These are phyloP conservation scores for Mycena venus DNA, from an alignment of 768 basidiomycete species.

Conservation along the genomic window DNA sequence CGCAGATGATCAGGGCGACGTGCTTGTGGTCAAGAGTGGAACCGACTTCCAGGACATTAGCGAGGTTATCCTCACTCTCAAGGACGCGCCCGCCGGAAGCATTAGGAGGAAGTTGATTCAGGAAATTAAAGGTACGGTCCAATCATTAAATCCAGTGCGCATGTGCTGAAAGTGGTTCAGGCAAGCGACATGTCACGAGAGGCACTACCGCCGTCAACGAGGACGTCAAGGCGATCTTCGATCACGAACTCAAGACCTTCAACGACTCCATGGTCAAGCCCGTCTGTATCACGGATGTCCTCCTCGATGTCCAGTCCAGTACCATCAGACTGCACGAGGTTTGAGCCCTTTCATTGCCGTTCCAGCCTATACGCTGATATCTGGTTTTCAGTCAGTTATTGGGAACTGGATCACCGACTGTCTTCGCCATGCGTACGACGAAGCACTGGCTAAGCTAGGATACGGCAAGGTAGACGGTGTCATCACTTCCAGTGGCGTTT, in stretches of 20 bases:
- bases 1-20: slow-evolving; percentile 62
- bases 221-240: slow-evolving; percentile 58
- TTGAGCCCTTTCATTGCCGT: slow-evolving; percentile 1
- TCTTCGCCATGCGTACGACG: slow-evolving; percentile 70
- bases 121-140: slow-evolving; percentile 53
- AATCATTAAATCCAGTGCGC: neutral
- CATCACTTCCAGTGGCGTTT: slow-evolving; percentile 68
- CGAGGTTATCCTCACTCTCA: slow-evolving; percentile 63
- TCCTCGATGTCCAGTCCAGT: slow-evolving; percentile 68
- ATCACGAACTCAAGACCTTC: slow-evolving; percentile 61
- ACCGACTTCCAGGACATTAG: slow-evolving; percentile 77
- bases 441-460: slow-evolving; percentile 53
- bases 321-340: slow-evolving; percentile 68
- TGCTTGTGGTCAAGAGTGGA: slow-evolving; percentile 72
- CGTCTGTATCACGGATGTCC: slow-evolving; percentile 66
- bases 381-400: slow-evolving; percentile 52
- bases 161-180: slow-evolving; percentile 41
- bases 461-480: slow-evolving; percentile 67
- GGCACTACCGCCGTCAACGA: slow-evolving; percentile 58
- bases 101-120: slow-evolving; percentile 63
- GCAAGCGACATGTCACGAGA: slow-evolving; percentile 62
- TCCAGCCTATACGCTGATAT: slow-evolving; percentile 1
- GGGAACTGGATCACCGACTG: slow-evolving; percentile 79
- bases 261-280: slow-evolving; percentile 62
- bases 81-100: slow-evolving; percentile 60